phyloP scores from a whole-genome alignment of 768 basidiomycete genomes.

The Mycena leptocephala region DNA sequence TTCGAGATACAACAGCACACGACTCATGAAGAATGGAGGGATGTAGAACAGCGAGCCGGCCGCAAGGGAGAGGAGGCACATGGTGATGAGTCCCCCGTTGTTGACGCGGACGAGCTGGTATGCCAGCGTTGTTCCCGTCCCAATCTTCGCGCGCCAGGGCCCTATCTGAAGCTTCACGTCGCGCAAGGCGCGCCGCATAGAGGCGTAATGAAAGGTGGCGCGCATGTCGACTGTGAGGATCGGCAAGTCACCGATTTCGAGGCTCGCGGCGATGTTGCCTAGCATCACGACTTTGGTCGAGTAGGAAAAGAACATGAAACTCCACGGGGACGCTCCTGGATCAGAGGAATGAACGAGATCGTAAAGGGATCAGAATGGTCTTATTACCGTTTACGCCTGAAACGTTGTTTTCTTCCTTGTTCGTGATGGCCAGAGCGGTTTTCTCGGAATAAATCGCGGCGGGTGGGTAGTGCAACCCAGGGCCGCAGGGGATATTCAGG shows the following conservation, averaged over 20 bases:
- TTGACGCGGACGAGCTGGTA: slow-evolving; percentile 78
- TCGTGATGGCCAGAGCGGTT: slow-evolving; percentile 71
- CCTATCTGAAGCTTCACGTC: slow-evolving; percentile 65
- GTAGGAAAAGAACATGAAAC: slow-evolving; percentile 83
- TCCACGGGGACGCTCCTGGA: slow-evolving; percentile 71
- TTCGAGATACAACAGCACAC: slow-evolving; percentile 68
- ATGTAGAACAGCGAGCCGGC: slow-evolving; percentile 77
- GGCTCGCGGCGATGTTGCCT: slow-evolving; percentile 77
- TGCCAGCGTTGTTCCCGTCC: slow-evolving; percentile 76
- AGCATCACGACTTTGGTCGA: slow-evolving; percentile 91
- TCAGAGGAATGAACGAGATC: background rate
- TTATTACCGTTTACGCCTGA: slow-evolving; percentile 69
- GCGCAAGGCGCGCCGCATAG: slow-evolving; percentile 73
- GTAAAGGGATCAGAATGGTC: background rate
- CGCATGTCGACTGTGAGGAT: slow-evolving; percentile 85
- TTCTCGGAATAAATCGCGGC: slow-evolving; percentile 84
- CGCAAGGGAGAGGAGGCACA: slow-evolving; percentile 66
- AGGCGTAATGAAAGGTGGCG: slow-evolving; percentile 69
- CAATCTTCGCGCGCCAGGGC: slow-evolving; percentile 62
- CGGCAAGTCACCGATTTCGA: slow-evolving; percentile 92
- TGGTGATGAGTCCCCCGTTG: slow-evolving; percentile 49
- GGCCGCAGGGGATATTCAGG: slow-evolving; percentile 79
- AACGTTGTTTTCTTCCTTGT: slow-evolving; percentile 79
- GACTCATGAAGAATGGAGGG: slow-evolving; percentile 70
- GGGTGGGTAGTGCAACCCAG: slow-evolving; percentile 79